A percentile compares a stretch with the other conserved stretches of the same genome.
Evolutionary conservation across 1,139 yeast genomes (phyloP).

Genomic region (Barnettozyma hawaiiensis): DNA sequence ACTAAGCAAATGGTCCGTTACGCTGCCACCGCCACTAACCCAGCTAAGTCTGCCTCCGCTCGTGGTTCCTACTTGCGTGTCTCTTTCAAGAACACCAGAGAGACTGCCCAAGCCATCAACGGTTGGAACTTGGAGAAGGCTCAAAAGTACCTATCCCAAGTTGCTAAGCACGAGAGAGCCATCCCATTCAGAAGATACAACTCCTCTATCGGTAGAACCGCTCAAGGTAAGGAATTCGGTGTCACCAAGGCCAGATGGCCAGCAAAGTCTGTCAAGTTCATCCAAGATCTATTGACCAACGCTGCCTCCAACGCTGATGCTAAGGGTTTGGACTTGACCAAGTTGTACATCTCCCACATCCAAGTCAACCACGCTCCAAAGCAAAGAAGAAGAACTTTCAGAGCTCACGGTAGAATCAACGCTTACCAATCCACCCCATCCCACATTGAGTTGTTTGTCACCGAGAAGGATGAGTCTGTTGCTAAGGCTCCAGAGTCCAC

Average conservation of each 20-base stretch:
- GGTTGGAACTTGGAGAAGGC: conserved; percentile 98
- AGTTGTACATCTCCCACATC: conserved; percentile 93
- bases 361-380: conserved; percentile 99
- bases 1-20: conserved; percentile 71
- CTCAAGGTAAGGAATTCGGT: conserved; percentile 99
- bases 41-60: conserved; percentile 99
- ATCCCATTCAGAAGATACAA: conserved; percentile 99
- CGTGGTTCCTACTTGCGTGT: conserved; percentile 99
- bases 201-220: conserved; percentile 97
- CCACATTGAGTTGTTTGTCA: conserved; percentile 95
- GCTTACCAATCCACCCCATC: conserved; percentile 98
- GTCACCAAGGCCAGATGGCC: conserved; percentile 99
- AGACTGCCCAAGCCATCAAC: conserved; percentile 95
- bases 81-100: conserved; percentile 99
- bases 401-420: conserved; percentile 99
- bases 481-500: conserved; percentile 87
- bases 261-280: conserved; percentile 93
- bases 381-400: conserved; percentile 99
- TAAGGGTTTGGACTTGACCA: conserved; percentile 95
- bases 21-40: conserved; percentile 99
- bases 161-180: conserved; percentile 97
- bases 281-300: conserved; percentile 91
- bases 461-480: conserved; percentile 93
- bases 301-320: conserved; percentile 99
- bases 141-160: conserved; percentile 93